Conservation (phyloP, 768 basidiomycete genomes). For the Tricholoma terreum region DNA sequence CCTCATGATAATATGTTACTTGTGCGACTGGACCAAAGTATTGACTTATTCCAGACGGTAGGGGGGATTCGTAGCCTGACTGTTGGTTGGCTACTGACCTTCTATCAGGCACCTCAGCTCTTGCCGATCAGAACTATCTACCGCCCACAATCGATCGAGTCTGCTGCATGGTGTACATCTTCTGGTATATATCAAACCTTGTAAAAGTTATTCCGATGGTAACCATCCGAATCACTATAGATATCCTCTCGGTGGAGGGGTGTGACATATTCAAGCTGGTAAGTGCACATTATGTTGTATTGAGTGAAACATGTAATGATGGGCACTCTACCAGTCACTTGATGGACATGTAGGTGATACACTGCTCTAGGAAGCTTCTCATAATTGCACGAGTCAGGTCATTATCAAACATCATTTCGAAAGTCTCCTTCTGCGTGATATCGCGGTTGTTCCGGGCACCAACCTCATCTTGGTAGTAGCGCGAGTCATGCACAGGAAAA, state of each 20-base stretch:
- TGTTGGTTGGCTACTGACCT: not conserved
- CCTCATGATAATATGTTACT: constrained; percentile 3
- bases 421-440: not conserved
- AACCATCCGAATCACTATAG: not conserved
- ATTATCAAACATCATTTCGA: not conserved
- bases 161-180: constrained; percentile 6
- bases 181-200: not conserved
- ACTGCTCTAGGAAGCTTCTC: too few relatives aligned
- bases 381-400: not conserved
- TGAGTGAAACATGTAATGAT: not conserved
- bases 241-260: constrained; percentile 10
- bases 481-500: not conserved
- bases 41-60: constrained; percentile 11
- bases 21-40: constrained; percentile 8
- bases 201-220: not conserved
- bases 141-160: constrained; percentile 12
- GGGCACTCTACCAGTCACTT: constrained; percentile 1
- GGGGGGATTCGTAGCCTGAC: not conserved
- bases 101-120: too few relatives aligned
- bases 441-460: not conserved
- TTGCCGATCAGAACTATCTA: constrained; percentile 2
- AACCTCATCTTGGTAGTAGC: not conserved
- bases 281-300: not conserved
- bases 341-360: constrained; percentile 5
- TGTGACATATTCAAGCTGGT: constrained; percentile 11